Conservation (phyloP, 805 yeast species). For the Metschnikowia hibisci region DNA sequence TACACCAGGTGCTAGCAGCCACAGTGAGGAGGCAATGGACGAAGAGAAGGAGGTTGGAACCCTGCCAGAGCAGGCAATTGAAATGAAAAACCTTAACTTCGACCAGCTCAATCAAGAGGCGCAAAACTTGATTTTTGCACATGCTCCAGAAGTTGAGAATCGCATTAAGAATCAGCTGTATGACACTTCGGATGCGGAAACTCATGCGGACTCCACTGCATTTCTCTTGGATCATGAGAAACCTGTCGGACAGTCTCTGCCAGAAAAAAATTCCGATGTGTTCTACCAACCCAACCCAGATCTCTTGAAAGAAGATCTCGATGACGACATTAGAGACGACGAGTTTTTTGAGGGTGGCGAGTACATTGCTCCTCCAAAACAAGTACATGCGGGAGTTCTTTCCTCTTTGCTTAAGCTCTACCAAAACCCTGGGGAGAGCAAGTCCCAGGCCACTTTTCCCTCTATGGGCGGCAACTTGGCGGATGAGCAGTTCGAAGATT, state of each 20-base stretch:
- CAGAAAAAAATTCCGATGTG: constrained; percentile 5
- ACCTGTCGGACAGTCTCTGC: constrained; percentile 6
- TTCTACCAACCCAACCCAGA: constrained; percentile 46
- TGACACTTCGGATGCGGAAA: constrained; percentile 4
- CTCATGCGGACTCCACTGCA: constrained; percentile 7
- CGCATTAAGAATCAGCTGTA: neutral
- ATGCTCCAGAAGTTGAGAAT: constrained; percentile 30
- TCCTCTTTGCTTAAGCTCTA: constrained; percentile 74
- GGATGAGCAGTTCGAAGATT: constrained; percentile 18
- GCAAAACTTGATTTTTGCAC: constrained; percentile 48
- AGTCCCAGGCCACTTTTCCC: constrained; percentile 25
- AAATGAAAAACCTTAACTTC: constrained; percentile 41
- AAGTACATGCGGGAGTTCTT: constrained; percentile 81
- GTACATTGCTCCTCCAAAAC: constrained; percentile 53
- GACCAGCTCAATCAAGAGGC: constrained; percentile 50
- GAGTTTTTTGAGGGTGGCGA: constrained; percentile 29
- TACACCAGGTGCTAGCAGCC: constrained; percentile 36
- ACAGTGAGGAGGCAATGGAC: constrained; percentile 18
- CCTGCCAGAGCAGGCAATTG: constrained; percentile 37
- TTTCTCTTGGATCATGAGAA: neutral
- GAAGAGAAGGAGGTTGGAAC: constrained; percentile 21
- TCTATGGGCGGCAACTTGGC: constrained; percentile 24
- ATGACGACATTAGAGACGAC: constrained; percentile 29
- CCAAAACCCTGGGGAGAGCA: constrained; percentile 40
- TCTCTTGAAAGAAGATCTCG: constrained; percentile 32